phyloP scores from a whole-genome alignment of 202 grass and related monocot species.

The Schoenoplectus tabernaemontani region DNA sequence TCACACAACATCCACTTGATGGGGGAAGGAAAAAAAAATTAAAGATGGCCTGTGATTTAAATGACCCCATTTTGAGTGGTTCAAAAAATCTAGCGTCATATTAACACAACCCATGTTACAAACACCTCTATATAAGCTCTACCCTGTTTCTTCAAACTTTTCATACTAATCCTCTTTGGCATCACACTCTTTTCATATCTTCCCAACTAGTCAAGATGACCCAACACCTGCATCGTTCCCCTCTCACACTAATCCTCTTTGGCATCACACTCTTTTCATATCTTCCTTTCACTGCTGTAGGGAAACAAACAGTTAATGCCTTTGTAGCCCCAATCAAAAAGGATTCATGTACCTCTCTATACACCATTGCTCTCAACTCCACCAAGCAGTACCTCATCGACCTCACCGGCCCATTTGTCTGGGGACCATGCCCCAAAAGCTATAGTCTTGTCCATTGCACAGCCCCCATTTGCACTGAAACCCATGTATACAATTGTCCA shows the following conservation, averaged over 20 bases:
- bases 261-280: slow-evolving; percentile 7
- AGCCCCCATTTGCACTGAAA: neutral
- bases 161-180: neutral
- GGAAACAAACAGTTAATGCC: slow-evolving; percentile 16
- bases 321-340: slow-evolving; percentile 47
- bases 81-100: neutral
- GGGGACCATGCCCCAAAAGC: slow-evolving; percentile 32
- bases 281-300: neutral
- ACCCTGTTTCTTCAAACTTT: neutral
- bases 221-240: neutral
- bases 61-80: neutral
- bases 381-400: slow-evolving; percentile 34
- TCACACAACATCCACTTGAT: neutral
- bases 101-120: neutral
- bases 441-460: slow-evolving; percentile 24
- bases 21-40: neutral
- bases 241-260: neutral
- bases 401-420: slow-evolving; percentile 51
- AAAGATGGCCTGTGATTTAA: neutral
- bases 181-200: slow-evolving; percentile 3
- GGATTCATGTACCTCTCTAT: slow-evolving; percentile 50
- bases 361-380: slow-evolving; percentile 39
- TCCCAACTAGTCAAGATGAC: neutral
- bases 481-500: neutral
- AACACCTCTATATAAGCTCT: neutral